Evolutionary conservation across 345 rosid genomes (phyloP), one percentile per base, ranked within the genome.

Genomic region (Clarkia xantiana): DNA sequence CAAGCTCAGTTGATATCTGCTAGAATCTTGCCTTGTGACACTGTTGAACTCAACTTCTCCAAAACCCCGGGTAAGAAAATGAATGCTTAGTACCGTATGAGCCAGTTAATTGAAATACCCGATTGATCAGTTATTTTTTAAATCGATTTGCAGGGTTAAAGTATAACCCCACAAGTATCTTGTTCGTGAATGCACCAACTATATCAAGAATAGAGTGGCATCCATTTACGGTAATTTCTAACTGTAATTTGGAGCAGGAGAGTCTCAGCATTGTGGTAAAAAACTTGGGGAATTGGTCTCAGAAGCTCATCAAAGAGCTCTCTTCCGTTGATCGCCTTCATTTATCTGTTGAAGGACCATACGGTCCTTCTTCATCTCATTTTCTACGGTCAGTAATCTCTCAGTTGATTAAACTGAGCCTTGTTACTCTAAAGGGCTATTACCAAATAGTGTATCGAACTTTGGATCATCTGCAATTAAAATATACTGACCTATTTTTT

Each of bases 191-290:
- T 58, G 77, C 86, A 40, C 89, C 94, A 2, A 54, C 66, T 58
- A 66, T 90, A 51, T 89, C 95, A 5, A 86, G 61, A 70, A 49
- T 80, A 42, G 91, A 90, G 50, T 90, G 97, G 97, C 97, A 90
- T 70, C 97, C 97, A 0, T 90, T 81, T 49, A 81, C 94, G 2
- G 51, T 90, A 9, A 68, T 69, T 41, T 90, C 95, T 0, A 83
- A 68, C 36, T 75, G 88, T 59, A 76, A 68, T 45, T 62, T 83
- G 63, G 97, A 90, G 23, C 53, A 74, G 34, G 88, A 83, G 44
- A 69, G 46, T 22, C 59, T 90, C 5, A 90, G 94, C 67, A 66
- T 90, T 36, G 65, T 73, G 18, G 63, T 86, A 54, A 90, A 80
- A 60, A 40, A 71, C 38, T 88, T 76, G 66, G 94, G 94, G 45